Conservation (phyloP, 164 flowering plant species). For the Chloranthus sessilifolius region DNA sequence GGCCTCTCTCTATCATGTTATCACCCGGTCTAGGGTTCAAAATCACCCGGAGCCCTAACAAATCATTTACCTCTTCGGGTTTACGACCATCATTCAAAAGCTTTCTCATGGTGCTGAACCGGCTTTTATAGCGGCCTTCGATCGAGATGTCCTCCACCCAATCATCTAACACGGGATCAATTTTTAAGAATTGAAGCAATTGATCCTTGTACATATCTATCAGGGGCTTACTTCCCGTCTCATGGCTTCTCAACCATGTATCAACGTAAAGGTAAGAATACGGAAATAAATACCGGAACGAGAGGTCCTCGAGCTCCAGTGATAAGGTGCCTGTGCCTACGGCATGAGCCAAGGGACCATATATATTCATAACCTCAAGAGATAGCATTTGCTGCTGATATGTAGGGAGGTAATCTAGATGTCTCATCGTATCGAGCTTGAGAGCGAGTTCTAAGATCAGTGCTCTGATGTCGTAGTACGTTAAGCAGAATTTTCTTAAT, state of each 20-base stretch:
- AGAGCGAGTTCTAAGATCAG: constrained; percentile 63
- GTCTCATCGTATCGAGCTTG: constrained; percentile 81
- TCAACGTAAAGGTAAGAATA: constrained; percentile 75
- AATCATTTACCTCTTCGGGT: constrained; percentile 76
- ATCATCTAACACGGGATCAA: constrained; percentile 41
- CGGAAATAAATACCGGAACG: constrained; percentile 76
- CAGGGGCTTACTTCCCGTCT: constrained; percentile 50
- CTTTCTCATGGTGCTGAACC: constrained; percentile 94
- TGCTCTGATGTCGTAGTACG: constrained; percentile 77
- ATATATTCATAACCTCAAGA: constrained; percentile 69
- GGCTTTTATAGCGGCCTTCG: constrained; percentile 84
- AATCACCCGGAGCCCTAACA: constrained; percentile 70
- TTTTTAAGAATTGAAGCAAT: constrained; percentile 41
- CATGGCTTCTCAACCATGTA: constrained; percentile 75
- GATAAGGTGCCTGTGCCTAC: constrained; percentile 54
- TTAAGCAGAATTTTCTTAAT: constrained; percentile 72
- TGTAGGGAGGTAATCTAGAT: constrained; percentile 68
- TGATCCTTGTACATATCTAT: constrained; percentile 59
- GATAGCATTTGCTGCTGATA: constrained; percentile 64
- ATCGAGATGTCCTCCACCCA: constrained; percentile 56
- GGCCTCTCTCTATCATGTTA: constrained; percentile 34
- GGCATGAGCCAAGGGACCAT: constrained; percentile 88
- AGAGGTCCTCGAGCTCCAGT: constrained; percentile 77
- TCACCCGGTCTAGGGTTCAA: constrained; percentile 46
- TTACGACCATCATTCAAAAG: constrained; percentile 76